Evolutionary conservation across 2,329 filamentous ascomycete genomes (phyloP).

Genomic region (Teratosphaeria viscida): DNA sequence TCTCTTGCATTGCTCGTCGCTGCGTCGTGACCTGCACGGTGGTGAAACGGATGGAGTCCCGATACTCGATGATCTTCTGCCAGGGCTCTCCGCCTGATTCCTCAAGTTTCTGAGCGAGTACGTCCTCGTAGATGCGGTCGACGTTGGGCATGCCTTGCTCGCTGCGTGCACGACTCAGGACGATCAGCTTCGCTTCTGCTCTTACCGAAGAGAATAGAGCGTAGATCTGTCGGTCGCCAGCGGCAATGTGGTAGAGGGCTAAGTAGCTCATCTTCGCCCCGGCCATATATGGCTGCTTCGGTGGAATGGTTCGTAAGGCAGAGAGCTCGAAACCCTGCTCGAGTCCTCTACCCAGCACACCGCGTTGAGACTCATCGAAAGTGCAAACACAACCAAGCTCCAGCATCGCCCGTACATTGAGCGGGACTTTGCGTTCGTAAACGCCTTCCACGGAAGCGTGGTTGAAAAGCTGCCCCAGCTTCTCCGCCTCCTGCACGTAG

Average conservation of each 20-base stretch:
- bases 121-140: conserved; percentile 74
- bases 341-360: conserved; percentile 82
- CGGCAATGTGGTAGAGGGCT: conserved; percentile 84
- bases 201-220: conserved; percentile 79
- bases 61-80: conserved; percentile 77
- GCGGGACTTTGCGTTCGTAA: conserved; percentile 85
- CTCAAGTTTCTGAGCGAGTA: conserved; percentile 54
- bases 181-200: conserved; percentile 71
- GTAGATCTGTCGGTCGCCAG: conserved; percentile 86
- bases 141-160: conserved; percentile 81
- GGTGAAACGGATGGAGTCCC: conserved; percentile 76
- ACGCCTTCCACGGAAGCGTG: conserved; percentile 94
- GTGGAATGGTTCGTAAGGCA: conserved; percentile 56
- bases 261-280: conserved; percentile 65
- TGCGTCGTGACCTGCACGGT: conserved; percentile 79
- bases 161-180: conserved; percentile 75
- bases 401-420: conserved; percentile 77
- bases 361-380: conserved; percentile 81
- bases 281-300: conserved; percentile 65
- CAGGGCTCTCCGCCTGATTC: conserved; percentile 60
- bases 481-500: conserved; percentile 75
- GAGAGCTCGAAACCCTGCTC: conserved; percentile 88
- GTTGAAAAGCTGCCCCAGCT: conserved; percentile 73
- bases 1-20: conserved; percentile 77
- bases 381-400: conserved; percentile 85